Percentiles rank a stretch among this genome's conserved stretches.
Conservation (phyloP, 2,329 filamentous ascomycete genomes). For the Sclerotinia subarctica region DNA sequence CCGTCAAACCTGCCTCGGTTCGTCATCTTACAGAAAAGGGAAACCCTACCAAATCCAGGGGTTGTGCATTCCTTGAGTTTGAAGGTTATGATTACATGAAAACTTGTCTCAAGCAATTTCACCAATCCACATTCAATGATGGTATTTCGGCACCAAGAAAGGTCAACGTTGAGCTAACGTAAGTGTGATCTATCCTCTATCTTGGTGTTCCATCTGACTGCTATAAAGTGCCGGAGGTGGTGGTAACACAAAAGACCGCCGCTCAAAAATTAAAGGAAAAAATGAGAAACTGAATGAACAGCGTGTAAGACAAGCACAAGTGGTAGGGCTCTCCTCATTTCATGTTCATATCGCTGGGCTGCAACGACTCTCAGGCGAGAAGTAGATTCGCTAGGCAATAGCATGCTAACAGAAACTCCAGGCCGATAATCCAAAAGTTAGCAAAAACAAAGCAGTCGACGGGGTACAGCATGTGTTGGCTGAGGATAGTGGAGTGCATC, state of each 20-base stretch:
- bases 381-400: neutral
- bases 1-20: slow-evolving; percentile 66
- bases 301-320: slow-evolving; percentile 32
- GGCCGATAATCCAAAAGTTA: slow-evolving; percentile 8
- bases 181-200: slow-evolving; percentile 40
- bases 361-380: neutral
- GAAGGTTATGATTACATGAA: slow-evolving; percentile 84
- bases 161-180: slow-evolving; percentile 93
- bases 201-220: slow-evolving; percentile 14
- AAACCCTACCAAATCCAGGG: slow-evolving; percentile 62
- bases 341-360: neutral
- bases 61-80: slow-evolving; percentile 88
- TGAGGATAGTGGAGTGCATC: slow-evolving; percentile 35
- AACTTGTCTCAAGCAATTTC: slow-evolving; percentile 85
- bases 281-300: slow-evolving; percentile 77
- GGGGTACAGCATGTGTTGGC: slow-evolving; percentile 27
- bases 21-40: slow-evolving; percentile 70
- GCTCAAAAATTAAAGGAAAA: slow-evolving; percentile 77
- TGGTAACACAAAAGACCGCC: slow-evolving; percentile 68
- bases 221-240: slow-evolving; percentile 72
- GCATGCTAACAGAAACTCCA: slow-evolving; percentile 6
- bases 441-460: slow-evolving; percentile 28
- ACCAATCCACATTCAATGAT: slow-evolving; percentile 74
- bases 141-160: slow-evolving; percentile 56
- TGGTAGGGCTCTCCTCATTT: slow-evolving; percentile 12